phyloP scores from a whole-genome alignment of 345 rosid genomes.

The Brassica napus region Da-Ae NC_063435.1:16271001-16271500 shows the following conservation, averaged over 20 bases:
- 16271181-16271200: conserved; percentile 14
- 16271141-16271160: background rate
- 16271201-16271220: conserved; percentile 13
- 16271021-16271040: background rate
- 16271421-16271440: background rate
- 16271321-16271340: conserved; percentile 24
- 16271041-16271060: background rate
- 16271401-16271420: background rate
- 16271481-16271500: conserved; percentile 30
- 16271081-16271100: background rate
- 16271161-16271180: background rate
- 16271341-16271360: conserved; percentile 17
- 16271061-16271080: too few species aligned
- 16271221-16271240: background rate
- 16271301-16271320: conserved; percentile 26
- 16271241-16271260: conserved; percentile 35
- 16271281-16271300: conserved; percentile 8
- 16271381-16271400: background rate
- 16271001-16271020: too few species aligned
- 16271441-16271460: conserved; percentile 9
- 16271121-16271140: background rate
- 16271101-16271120: background rate
- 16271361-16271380: conserved; percentile 17
- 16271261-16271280: background rate
- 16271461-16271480: conserved; percentile 39